Percentiles rank a stretch among this genome's conserved stretches.
Conservation (phyloP, 768 basidiomycete genomes). For the Naganishia friedmannii region DNA sequence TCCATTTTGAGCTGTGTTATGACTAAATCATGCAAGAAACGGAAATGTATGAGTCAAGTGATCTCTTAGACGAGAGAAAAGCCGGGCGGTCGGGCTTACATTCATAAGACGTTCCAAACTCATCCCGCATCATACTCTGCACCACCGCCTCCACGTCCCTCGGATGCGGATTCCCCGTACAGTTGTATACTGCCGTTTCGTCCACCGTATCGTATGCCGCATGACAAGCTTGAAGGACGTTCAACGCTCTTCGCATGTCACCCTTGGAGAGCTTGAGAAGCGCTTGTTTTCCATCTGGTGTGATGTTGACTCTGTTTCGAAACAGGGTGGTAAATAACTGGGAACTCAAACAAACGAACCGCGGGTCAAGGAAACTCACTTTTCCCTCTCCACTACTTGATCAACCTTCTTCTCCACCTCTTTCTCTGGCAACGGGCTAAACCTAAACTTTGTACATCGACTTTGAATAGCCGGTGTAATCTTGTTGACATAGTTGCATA, state of each 20-base stretch:
- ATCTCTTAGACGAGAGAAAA: not conserved
- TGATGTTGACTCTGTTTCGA: conserved; percentile 71
- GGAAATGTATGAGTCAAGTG: not conserved
- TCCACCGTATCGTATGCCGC: conserved; percentile 87
- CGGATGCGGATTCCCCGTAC: conserved; percentile 95
- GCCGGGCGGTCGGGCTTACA: conserved; percentile 39
- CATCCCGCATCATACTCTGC: conserved; percentile 90
- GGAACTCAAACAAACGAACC: too few relatives aligned
- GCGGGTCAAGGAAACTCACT: conserved; percentile 64
- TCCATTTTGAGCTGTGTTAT: conserved; percentile 82
- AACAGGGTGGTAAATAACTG: too few relatives aligned
- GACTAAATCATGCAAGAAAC: conserved; percentile 57
- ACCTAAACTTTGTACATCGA: conserved; percentile 94
- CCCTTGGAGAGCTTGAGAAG: conserved; percentile 88
- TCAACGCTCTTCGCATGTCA: conserved; percentile 95
- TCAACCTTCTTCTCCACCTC: conserved; percentile 82
- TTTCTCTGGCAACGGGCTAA: conserved; percentile 79
- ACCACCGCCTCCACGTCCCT: conserved; percentile 89
- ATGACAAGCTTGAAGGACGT: conserved; percentile 95
- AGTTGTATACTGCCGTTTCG: conserved; percentile 90
- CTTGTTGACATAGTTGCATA: conserved; percentile 99
- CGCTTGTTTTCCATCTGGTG: conserved; percentile 79
- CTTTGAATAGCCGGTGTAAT: conserved; percentile 98
- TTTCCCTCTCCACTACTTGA: conserved; percentile 76
- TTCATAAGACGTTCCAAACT: conserved; percentile 81